These are phyloP conservation scores for Hamiltosporidium tvaerminnensis DNA, from an alignment of 371 early-diverging fungal genomes.

Conservation along the genomic window DNA sequence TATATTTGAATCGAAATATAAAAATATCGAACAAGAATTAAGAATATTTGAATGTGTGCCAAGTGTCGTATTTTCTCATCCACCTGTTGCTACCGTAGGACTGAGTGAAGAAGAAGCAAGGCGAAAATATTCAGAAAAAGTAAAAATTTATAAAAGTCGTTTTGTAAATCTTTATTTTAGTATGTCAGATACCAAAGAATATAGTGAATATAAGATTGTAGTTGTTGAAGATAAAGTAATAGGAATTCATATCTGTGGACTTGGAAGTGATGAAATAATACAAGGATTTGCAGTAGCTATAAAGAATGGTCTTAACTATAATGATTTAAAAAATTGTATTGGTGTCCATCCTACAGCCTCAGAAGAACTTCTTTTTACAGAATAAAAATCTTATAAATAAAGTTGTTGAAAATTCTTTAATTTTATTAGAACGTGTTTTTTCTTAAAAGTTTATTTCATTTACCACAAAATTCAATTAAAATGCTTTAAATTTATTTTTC, in stretches of 20 bases:
- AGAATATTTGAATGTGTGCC: slow-evolving; percentile 58
- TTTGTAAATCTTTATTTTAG: slow-evolving; percentile 77
- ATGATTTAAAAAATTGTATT: slow-evolving; percentile 73
- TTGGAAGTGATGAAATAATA: slow-evolving; percentile 74
- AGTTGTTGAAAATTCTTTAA: not conserved
- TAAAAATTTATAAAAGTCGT: slow-evolving; percentile 65
- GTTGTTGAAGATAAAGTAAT: slow-evolving; percentile 74
- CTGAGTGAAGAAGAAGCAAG: slow-evolving; percentile 67
- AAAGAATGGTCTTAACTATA: slow-evolving; percentile 74
- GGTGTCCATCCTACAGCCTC: slow-evolving; percentile 94
- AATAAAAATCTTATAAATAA: not conserved
- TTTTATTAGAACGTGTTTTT: not conserved
- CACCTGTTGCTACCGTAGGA: slow-evolving; percentile 64
- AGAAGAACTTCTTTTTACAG: slow-evolving; percentile 63
- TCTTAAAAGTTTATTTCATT: not conserved
- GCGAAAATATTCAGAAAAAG: slow-evolving; percentile 56
- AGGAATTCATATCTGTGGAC: slow-evolving; percentile 78
- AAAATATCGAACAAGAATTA: too few species aligned
- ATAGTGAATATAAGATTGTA: slow-evolving; percentile 70
- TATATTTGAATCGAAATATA: slow-evolving; percentile 54
- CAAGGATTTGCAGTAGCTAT: slow-evolving; percentile 64
- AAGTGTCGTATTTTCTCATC: slow-evolving; percentile 83
- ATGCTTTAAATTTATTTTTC: not conserved
- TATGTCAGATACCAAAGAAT: slow-evolving; percentile 67
- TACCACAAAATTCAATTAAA: not conserved